Evolutionary conservation across 352 stramenopile genomes (phyloP).

Genomic region (Phytophthora pistaciae): DNA sequence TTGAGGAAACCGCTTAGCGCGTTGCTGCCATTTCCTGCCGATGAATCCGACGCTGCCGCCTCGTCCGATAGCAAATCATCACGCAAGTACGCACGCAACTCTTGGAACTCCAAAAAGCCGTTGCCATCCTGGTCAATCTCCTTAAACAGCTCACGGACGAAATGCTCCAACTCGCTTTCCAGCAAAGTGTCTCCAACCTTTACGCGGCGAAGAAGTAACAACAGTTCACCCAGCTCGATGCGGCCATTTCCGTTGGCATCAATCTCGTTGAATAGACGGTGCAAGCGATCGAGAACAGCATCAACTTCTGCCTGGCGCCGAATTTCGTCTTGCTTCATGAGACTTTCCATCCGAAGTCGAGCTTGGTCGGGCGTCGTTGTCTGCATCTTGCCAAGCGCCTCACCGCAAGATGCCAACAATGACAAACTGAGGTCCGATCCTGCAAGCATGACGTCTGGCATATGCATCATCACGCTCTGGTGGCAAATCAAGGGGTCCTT

Average conservation of each 20-base stretch:
- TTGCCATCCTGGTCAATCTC: constrained; percentile 95
- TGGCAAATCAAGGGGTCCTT: constrained; percentile 47
- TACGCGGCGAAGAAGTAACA: constrained; percentile 67
- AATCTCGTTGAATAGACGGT: constrained; percentile 77
- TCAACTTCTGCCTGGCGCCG: constrained; percentile 64
- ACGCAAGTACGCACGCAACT: constrained; percentile 88
- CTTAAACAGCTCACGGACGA: constrained; percentile 75
- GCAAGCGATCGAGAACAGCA: constrained; percentile 58
- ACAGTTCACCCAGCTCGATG: constrained; percentile 71
- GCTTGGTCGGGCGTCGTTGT: constrained; percentile 72
- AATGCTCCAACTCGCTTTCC: constrained; percentile 70
- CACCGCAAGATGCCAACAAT: constrained; percentile 61
- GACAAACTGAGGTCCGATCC: constrained; percentile 79
- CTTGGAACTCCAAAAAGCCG: constrained; percentile 95
- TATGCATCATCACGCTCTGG: constrained; percentile 63
- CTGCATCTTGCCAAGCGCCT: constrained; percentile 59
- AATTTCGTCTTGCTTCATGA: constrained; percentile 62
- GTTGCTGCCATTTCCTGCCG: constrained; percentile 45
- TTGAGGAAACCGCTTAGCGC: constrained; percentile 69
- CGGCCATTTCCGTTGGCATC: constrained; percentile 72
- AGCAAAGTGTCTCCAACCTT: constrained; percentile 74
- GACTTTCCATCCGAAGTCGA: constrained; percentile 60
- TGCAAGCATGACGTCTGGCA: constrained; percentile 70
- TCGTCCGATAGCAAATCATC: constrained; percentile 58
- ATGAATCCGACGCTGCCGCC: constrained; percentile 15